A percentile compares a stretch with the other conserved stretches of the same genome.
These are phyloP conservation scores for Scheffersomyces stambukii DNA, from an alignment of 1,139 yeast genomes.

Conservation along the genomic window DNA sequence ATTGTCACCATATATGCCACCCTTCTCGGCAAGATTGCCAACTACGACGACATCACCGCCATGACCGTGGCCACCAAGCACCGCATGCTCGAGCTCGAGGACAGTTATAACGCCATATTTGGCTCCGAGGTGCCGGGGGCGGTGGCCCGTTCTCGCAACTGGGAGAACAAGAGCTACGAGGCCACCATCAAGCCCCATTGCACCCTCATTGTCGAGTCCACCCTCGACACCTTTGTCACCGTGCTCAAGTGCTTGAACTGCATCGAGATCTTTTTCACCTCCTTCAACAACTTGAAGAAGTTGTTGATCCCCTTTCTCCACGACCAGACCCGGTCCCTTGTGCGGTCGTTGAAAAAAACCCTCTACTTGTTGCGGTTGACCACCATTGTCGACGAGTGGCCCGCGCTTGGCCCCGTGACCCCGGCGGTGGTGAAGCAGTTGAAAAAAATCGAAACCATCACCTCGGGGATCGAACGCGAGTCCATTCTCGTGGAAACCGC, in stretches of 20 bases:
- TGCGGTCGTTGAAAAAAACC: conserved; percentile 22
- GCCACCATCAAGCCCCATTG: conserved; percentile 19
- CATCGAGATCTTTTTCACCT: conserved; percentile 32
- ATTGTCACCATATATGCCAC: conserved; percentile 39
- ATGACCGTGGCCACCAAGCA: conserved; percentile 26
- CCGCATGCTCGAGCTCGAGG: conserved; percentile 26
- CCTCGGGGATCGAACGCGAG: conserved; percentile 36
- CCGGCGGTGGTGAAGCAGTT: conserved; percentile 26
- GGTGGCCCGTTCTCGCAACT: conserved; percentile 10
- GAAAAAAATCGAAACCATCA: conserved; percentile 33
- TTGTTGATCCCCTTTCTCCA: conserved; percentile 33
- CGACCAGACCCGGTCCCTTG: conserved; percentile 27
- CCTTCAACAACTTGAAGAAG: conserved; percentile 37
- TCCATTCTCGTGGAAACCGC: conserved; percentile 24
- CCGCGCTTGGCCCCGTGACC: conserved; percentile 14
- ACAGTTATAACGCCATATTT: conserved; percentile 27
- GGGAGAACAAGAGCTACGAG: conserved; percentile 31
- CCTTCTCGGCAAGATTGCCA: conserved; percentile 35
- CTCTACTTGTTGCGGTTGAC: conserved; percentile 21
- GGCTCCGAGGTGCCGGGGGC: conserved; percentile 13
- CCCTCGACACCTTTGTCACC: conserved; percentile 19
- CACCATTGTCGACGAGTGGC: conserved; percentile 17
- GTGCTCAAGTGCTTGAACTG: conserved; percentile 24
- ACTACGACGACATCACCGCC: conserved; percentile 40
- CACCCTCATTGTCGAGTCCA: conserved; percentile 16